Base-by-base conservation (phyloP, 2,329 filamentous ascomycete genomes). In the Penicillium sp. region DNA sequence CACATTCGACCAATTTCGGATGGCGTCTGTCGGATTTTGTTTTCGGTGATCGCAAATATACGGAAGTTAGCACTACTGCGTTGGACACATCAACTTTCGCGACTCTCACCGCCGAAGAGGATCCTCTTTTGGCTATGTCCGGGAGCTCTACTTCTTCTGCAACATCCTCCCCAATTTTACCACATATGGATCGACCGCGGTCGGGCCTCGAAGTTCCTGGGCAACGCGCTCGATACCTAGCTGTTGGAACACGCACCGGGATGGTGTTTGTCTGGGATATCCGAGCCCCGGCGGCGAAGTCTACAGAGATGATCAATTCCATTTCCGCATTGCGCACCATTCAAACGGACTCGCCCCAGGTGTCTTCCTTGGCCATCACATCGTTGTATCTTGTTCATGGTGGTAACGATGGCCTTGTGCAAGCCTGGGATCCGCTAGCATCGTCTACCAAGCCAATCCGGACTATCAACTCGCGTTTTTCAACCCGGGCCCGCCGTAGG, bases 361-460 rank as follows among this genome's bases (percentile, higher is more conserved):
- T 97, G 19, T 90, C 92, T 0, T 91, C 87, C 59, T 75, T 99
- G 16, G 94, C 89, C 6, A 73, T 96, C 46, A 91, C 92, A 1
- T 89, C 91, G 2, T 79, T 99, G 16, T 95, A 96, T 70, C 77
- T 99, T 16, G 89, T 97, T 7, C 91, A 96, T 71, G 94, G 94
- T 49, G 94, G 94, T 27, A 96, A 90, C 64, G 94, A 99, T 75
- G 93, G 94, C 0, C 83, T 97, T 3, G 93, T 96, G 5, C 94
- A 97, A 73, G 90, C 92, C 6, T 99, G 94, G 94, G 94, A 99
- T 76, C 90, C 90, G n/a, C 79, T 99, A 46, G 91, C 88, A 1
- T 97, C 93, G 2, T 89, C 83, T 0, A 75, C 82, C 19, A 86
- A 88, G 21, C 91, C 94, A 0, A 83, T 97, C 50, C 86, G 92